Evolutionary conservation across 805 yeast species (phyloP).

Genomic region (Candida qinlingensis): DNA sequence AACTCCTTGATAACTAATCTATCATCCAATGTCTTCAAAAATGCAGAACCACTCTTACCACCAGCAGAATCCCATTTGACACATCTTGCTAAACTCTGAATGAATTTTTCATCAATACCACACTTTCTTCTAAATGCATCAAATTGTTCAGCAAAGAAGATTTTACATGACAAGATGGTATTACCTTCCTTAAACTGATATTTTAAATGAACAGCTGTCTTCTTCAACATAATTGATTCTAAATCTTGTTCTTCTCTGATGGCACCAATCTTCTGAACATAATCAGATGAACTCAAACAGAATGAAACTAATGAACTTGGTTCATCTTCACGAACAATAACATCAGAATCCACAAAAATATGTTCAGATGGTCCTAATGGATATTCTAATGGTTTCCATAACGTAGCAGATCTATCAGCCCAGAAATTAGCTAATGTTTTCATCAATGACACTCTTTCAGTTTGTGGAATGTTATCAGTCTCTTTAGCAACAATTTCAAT

Average conservation of each 20-base stretch:
- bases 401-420: slow-evolving; percentile 94
- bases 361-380: slow-evolving; percentile 80
- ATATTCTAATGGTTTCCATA: slow-evolving; percentile 89
- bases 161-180: slow-evolving; percentile 82
- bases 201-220: slow-evolving; percentile 83
- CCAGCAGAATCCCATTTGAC: slow-evolving; percentile 95
- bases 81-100: slow-evolving; percentile 89
- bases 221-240: slow-evolving; percentile 71
- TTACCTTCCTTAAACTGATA: slow-evolving; percentile 87
- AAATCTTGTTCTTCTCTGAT: slow-evolving; percentile 25
- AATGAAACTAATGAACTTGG: slow-evolving; percentile 93
- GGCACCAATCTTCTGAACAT: slow-evolving; percentile 52
- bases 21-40: slow-evolving; percentile 87
- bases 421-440: slow-evolving; percentile 85
- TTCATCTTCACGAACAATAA: slow-evolving; percentile 91
- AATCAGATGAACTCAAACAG: slow-evolving; percentile 82
- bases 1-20: slow-evolving; percentile 86
- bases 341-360: slow-evolving; percentile 88
- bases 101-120: slow-evolving; percentile 65
- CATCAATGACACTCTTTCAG: slow-evolving; percentile 73
- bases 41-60: slow-evolving; percentile 94
- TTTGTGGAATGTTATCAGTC: slow-evolving; percentile 29
- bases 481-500: slow-evolving; percentile 17
- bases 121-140: slow-evolving; percentile 88
- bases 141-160: slow-evolving; percentile 93